Base-by-base conservation (phyloP, 768 basidiomycete species). In the Phylloporus sp. region DNA sequence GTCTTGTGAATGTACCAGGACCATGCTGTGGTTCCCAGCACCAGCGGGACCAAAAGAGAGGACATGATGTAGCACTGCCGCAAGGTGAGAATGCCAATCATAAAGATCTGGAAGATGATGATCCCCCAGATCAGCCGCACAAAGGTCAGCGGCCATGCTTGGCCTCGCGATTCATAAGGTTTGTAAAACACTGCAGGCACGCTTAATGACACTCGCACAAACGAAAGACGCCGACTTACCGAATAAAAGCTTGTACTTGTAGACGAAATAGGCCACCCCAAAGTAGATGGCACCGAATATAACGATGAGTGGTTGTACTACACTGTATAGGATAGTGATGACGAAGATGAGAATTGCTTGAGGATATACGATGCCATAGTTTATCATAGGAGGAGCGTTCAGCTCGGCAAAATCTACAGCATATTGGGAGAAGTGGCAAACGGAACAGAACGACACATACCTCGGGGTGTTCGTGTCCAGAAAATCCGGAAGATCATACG, bases 71-170 rank as follows among this genome's bases (percentile, higher is more conserved):
- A 80, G 9, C 75, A 77, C 57, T 82, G 70, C 55, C 52, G 74
- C 60, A 75, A 78, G 27, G 84, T 83, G 73, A 99, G 97, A 55
- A 96, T 86, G 38, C 94, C 94, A 36, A 84, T 90, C 96, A 98
- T 98, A 75, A 98, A 96, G 36, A 93, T 63, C 46, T 94, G 82
- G 75, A 94, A 98, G 44, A 95, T 89, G 62, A 95, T 62, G 46
- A 98, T 79, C 36, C 90, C 94, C 86, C 90, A 90, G 26, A 94
- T 84, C 32, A 96, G 80, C 7, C 95, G 87, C 22, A 82, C 78
- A 65, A 94, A 97, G 0, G 96, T 94, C 55, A 97, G 82, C 0
- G 92, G 91, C 95, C 96, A 98, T 2, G 94, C 96, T 70, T 97
- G 93, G 3, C 96, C 96, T 56, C 87, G 88, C 3, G 89, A 91